These are phyloP conservation scores for Metschnikowia noctiluminum DNA, from an alignment of 805 yeast species.

Conservation along the genomic window DNA sequence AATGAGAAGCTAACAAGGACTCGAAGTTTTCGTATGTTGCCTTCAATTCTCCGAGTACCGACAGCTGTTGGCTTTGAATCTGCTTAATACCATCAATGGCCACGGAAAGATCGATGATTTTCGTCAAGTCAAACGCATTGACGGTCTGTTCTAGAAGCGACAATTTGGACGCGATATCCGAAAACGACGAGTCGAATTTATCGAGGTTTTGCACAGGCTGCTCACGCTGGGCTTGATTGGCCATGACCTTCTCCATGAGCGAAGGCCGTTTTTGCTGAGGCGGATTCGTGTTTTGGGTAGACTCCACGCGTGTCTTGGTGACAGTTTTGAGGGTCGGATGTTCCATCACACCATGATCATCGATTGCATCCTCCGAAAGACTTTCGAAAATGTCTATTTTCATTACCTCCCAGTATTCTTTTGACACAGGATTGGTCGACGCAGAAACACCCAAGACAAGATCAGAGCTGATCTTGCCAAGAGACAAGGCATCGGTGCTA, in stretches of 20 bases:
- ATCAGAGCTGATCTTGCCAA: constrained; percentile 36
- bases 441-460: constrained; percentile 57
- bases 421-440: constrained; percentile 24
- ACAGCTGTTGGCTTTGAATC: constrained; percentile 19
- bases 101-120: constrained; percentile 9
- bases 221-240: constrained; percentile 19
- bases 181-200: constrained; percentile 8
- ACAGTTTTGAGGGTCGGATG: constrained; percentile 37
- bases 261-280: constrained; percentile 31
- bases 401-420: constrained; percentile 64
- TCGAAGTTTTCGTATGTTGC: constrained; percentile 25
- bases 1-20: constrained; percentile 26
- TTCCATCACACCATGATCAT: constrained; percentile 52
- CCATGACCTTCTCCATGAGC: constrained; percentile 34
- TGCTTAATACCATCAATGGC: constrained; percentile 19
- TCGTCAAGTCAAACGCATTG: constrained; percentile 8
- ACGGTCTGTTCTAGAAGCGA: constrained; percentile 8
- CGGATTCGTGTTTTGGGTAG: constrained; percentile 1
- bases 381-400: constrained; percentile 53
- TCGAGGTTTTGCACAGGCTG: constrained; percentile 1
- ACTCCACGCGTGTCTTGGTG: constrained; percentile 10
- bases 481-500: constrained; percentile 52
- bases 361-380: constrained; percentile 52
- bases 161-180: constrained; percentile 11
- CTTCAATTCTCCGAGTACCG: constrained; percentile 18